These are phyloP conservation scores for Royoungia palumana DNA, from an alignment of 768 basidiomycete species.

Conservation along the genomic window DNA sequence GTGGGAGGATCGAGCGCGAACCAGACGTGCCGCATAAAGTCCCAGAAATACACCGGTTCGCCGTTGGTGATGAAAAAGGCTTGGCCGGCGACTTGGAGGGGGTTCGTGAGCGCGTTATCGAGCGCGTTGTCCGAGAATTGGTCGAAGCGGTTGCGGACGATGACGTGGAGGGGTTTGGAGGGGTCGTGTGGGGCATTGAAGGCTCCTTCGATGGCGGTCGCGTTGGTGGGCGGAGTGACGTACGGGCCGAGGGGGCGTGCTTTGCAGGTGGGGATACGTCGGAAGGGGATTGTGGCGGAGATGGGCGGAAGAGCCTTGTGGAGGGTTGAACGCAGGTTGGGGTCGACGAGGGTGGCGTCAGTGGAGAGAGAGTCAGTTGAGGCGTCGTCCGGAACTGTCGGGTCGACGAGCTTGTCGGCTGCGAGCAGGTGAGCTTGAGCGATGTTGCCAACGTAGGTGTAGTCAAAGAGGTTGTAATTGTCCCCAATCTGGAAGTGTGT, in stretches of 20 bases:
- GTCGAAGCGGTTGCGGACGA: conserved; percentile 79
- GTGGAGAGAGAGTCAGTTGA: conserved; percentile 11
- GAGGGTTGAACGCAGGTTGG: conserved; percentile 42
- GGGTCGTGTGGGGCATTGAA: conserved; percentile 47
- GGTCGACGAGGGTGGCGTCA: conserved; percentile 39
- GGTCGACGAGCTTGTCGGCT: conserved; percentile 71
- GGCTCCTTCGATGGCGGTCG: conserved; percentile 50
- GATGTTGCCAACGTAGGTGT: conserved; percentile 95
- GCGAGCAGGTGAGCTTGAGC: conserved; percentile 93
- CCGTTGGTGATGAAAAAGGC: conserved; percentile 97
- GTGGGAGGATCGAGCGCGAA: conserved; percentile 53
- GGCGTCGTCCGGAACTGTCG: conserved; percentile 37
- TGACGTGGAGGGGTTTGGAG: conserved; percentile 43
- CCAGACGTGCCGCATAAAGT: conserved; percentile 84
- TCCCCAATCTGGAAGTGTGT: conserved; percentile 92
- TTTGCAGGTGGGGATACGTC: conserved; percentile 71
- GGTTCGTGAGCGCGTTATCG: conserved; percentile 47
- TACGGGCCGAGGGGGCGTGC: conserved; percentile 85
- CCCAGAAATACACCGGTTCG: conserved; percentile 96
- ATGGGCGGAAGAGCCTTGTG: conserved; percentile 57
- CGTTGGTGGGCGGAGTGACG: conserved; percentile 57
- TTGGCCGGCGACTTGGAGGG: conserved; percentile 85
- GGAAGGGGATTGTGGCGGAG: conserved; percentile 58
- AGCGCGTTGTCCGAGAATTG: conserved; percentile 62
- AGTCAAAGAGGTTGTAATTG: conserved; percentile 92